phyloP scores from a whole-genome alignment of 371 early-diverging fungal genomes.

The Rhizopus stolonifer region DNA sequence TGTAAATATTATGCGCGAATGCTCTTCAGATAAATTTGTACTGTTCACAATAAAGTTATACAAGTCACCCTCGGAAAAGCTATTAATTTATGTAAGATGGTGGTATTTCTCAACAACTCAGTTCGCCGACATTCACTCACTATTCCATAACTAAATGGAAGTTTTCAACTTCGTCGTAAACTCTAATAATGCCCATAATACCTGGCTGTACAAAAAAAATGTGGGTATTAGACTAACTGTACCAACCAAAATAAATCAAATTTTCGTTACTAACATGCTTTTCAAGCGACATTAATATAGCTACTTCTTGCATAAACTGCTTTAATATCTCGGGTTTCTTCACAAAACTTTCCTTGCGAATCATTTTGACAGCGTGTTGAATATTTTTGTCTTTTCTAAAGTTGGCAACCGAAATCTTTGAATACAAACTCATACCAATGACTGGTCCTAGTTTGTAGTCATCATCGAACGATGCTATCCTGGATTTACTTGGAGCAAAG shows the following conservation, averaged over 20 bases:
- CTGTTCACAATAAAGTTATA: constrained; percentile 85
- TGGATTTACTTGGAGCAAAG: constrained; percentile 26
- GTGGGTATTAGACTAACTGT: background rate
- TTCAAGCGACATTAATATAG: constrained; percentile 69
- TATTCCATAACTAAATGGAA: constrained; percentile 22
- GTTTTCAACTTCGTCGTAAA: constrained; percentile 9
- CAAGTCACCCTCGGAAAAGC: constrained; percentile 84
- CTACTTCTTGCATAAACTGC: constrained; percentile 69
- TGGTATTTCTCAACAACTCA: background rate
- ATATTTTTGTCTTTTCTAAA: constrained; percentile 40
- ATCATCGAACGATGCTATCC: constrained; percentile 48
- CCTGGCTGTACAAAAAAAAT: constrained; percentile 15
- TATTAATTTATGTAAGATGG: constrained; percentile 6
- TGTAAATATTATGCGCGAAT: constrained; percentile 77
- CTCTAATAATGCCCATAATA: constrained; percentile 9
- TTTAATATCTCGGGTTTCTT: constrained; percentile 52
- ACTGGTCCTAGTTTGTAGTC: constrained; percentile 46
- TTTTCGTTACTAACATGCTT: constrained; percentile 54
- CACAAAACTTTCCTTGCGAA: constrained; percentile 51
- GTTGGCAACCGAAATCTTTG: constrained; percentile 56
- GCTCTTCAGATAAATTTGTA: constrained; percentile 71
- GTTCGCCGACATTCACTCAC: constrained; percentile 4
- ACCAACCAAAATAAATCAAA: background rate
- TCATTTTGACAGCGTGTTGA: constrained; percentile 65
- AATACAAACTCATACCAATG: constrained; percentile 69